phyloP scores from a whole-genome alignment of 306 rosid genomes.

The Canavalia gladiata region DNA sequence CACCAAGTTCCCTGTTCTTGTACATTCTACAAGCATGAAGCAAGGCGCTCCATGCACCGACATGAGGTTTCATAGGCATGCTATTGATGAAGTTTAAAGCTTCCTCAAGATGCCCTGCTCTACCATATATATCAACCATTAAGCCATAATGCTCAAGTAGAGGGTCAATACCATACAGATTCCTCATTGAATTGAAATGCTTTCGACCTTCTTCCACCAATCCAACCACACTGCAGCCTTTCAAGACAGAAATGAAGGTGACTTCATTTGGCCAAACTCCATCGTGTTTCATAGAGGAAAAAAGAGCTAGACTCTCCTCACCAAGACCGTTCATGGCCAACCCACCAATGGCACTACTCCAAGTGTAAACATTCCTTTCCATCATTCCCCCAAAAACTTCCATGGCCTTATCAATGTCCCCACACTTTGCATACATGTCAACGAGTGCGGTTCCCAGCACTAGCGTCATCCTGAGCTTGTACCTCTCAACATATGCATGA shows the following conservation, averaged over 20 bases:
- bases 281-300: conserved; percentile 58
- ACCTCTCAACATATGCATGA: conserved; percentile 64
- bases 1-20: conserved; percentile 59
- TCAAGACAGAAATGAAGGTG: conserved; percentile 61
- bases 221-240: conserved; percentile 73
- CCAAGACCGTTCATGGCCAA: conserved; percentile 75
- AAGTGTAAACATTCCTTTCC: conserved; percentile 70
- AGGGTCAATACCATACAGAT: conserved; percentile 61
- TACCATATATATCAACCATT: conserved; percentile 71
- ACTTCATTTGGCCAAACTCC: conserved; percentile 61
- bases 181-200: conserved; percentile 65
- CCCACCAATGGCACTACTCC: conserved; percentile 73
- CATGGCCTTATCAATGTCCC: conserved; percentile 67
- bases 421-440: conserved; percentile 77
- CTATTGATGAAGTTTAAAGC: conserved; percentile 63
- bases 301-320: conserved; percentile 59
- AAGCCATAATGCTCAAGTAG: conserved; percentile 70
- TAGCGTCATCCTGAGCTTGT: conserved; percentile 58
- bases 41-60: conserved; percentile 76
- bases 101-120: conserved; percentile 66
- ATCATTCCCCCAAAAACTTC: conserved; percentile 67
- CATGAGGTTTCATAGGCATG: conserved; percentile 75
- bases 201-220: conserved; percentile 62
- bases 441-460: conserved; percentile 64
- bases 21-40: conserved; percentile 69